Evolutionary conservation across 306 rosid genomes (phyloP).

Genomic region (Lablab purpureus): DNA sequence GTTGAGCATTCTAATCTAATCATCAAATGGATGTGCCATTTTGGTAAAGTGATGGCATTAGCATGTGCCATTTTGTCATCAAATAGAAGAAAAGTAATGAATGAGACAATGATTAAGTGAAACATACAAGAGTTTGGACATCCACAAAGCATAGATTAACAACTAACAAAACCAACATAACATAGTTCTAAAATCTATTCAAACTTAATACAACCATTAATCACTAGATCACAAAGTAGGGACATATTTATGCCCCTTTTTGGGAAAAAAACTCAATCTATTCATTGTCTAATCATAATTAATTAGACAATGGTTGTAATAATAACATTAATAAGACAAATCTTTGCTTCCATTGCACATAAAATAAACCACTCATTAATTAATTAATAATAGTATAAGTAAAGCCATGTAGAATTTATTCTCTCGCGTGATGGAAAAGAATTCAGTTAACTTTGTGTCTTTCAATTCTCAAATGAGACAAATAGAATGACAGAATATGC

Average conservation of each 20-base stretch:
- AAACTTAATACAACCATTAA: slow-evolving; percentile 18
- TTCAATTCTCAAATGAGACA: slow-evolving; percentile 36
- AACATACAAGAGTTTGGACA: slow-evolving; percentile 13
- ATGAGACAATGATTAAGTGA: slow-evolving; percentile 48
- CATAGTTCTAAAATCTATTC: slow-evolving; percentile 25
- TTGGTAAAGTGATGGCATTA: slow-evolving; percentile 35
- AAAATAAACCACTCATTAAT: not conserved
- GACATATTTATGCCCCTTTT: slow-evolving; percentile 21
- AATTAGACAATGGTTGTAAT: not conserved
- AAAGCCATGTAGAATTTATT: slow-evolving; percentile 25
- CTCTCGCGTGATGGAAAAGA: slow-evolving; percentile 17
- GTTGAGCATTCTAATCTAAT: slow-evolving; percentile 10
- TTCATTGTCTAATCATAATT: not conserved
- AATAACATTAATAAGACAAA: slow-evolving; percentile 20
- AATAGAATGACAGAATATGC: slow-evolving; percentile 2
- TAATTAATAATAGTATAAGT: not conserved
- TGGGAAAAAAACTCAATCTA: not conserved
- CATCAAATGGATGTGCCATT: slow-evolving; percentile 4
- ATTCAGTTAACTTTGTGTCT: not conserved
- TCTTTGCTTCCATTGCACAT: not conserved
- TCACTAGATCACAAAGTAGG: slow-evolving; percentile 38
- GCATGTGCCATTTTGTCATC: slow-evolving; percentile 49
- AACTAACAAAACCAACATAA: slow-evolving; percentile 35
- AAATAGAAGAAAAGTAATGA: slow-evolving; percentile 36
- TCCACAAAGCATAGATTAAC: slow-evolving; percentile 18